A percentile compares a stretch with the other conserved stretches of the same genome.
phyloP scores from a whole-genome alignment of 306 rosid species.

The Citrullus colocynthis region DNA sequence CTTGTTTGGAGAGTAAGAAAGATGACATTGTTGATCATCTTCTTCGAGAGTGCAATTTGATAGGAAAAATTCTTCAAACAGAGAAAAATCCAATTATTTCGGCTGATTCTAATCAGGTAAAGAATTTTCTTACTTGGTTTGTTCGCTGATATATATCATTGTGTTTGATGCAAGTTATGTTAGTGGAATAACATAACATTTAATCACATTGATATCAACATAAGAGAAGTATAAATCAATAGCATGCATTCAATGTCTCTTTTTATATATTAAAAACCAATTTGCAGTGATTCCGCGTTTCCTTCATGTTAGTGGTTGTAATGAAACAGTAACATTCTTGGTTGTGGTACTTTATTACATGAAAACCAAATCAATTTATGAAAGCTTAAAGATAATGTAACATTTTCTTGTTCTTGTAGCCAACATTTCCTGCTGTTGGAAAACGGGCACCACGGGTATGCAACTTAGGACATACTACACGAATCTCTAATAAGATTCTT shows the following conservation, averaged over 20 bases:
- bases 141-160: background rate
- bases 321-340: background rate
- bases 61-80: constrained; percentile 58
- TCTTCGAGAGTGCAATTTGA: constrained; percentile 70
- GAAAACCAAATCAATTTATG: background rate
- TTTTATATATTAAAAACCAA: background rate
- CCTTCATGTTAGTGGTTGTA: background rate
- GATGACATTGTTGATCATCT: constrained; percentile 60
- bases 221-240: background rate
- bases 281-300: background rate
- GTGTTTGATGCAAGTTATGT: background rate
- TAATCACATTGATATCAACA: background rate
- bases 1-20: constrained; percentile 80
- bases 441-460: constrained; percentile 64
- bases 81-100: constrained; percentile 57
- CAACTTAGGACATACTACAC: constrained; percentile 79
- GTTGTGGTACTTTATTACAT: background rate
- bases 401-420: constrained; percentile 40
- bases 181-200: background rate
- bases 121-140: background rate
- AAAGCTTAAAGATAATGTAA: constrained; percentile 4
- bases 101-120: constrained; percentile 53
- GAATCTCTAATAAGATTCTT: constrained; percentile 65
- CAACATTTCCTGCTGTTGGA: constrained; percentile 56
- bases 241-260: background rate